phyloP scores from a whole-genome alignment of 2,329 filamentous ascomycete genomes.

The Raffaelea albimanens region DNA sequence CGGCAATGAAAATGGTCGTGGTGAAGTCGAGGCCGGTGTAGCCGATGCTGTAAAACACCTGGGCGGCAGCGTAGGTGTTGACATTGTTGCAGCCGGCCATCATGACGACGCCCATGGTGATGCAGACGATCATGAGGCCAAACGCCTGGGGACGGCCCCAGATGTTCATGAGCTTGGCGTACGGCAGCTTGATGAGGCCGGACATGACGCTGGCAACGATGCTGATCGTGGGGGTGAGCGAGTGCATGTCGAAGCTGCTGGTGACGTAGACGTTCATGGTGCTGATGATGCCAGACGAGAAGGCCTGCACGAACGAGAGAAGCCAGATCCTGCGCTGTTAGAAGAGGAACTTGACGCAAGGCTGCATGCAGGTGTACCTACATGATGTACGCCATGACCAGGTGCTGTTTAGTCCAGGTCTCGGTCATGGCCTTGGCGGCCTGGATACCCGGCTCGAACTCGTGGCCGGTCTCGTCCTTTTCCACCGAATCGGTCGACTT shows the following conservation, averaged over 20 bases:
- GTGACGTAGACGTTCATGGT: slow-evolving; percentile 22
- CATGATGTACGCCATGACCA: neutral
- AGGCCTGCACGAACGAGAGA: slow-evolving; percentile 18
- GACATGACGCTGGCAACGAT: slow-evolving; percentile 30
- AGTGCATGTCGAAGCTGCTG: slow-evolving; percentile 10
- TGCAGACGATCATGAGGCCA: slow-evolving; percentile 37
- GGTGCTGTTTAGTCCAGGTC: slow-evolving; percentile 24
- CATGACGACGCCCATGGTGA: slow-evolving; percentile 39
- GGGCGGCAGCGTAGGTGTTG: slow-evolving; percentile 34
- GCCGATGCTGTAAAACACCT: slow-evolving; percentile 37
- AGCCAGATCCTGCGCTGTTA: slow-evolving; percentile 10
- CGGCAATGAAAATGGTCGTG: slow-evolving; percentile 54
- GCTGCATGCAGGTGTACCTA: too few relatives aligned
- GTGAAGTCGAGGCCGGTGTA: slow-evolving; percentile 49
- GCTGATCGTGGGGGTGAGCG: slow-evolving; percentile 10
- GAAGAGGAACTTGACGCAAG: too few relatives aligned
- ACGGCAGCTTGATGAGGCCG: slow-evolving; percentile 41
- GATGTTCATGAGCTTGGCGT: slow-evolving; percentile 49
- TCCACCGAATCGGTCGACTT: slow-evolving; percentile 12
- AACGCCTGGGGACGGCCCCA: slow-evolving; percentile 50
- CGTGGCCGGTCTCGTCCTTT: slow-evolving; percentile 21
- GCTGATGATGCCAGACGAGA: slow-evolving; percentile 24
- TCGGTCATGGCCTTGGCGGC: slow-evolving; percentile 35
- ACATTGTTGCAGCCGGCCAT: slow-evolving; percentile 43
- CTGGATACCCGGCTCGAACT: slow-evolving; percentile 34